phyloP scores from a whole-genome alignment of 495 filamentous ascomycete genomes.

The Lasiosphaeria miniovina region DNA sequence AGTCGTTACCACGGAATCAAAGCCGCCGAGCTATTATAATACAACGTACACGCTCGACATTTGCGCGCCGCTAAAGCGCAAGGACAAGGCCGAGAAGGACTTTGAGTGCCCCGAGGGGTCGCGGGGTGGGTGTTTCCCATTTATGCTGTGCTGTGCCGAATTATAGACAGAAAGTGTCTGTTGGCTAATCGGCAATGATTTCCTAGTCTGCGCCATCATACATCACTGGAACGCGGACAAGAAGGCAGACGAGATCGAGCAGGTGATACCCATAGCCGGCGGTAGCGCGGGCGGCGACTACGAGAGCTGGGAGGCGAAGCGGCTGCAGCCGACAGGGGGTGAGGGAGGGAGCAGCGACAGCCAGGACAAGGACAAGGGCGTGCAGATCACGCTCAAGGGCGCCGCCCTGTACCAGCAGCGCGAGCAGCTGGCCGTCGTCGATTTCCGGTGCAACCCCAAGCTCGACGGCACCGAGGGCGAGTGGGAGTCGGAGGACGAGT shows the following conservation, averaged over 20 bases:
- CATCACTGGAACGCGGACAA: constrained; percentile 45
- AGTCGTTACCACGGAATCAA: constrained; percentile 56
- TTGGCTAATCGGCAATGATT: no score
- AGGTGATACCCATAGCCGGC: constrained; percentile 72
- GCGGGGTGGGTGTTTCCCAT: constrained; percentile 46
- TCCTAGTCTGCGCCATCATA: constrained; percentile 75
- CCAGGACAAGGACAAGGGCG: constrained; percentile 57
- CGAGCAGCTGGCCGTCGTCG: constrained; percentile 68
- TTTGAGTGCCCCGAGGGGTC: constrained; percentile 62
- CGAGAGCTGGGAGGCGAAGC: constrained; percentile 60
- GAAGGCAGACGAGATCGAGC: constrained; percentile 35
- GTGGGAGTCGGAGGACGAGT: constrained; percentile 46
- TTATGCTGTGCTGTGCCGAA: no score
- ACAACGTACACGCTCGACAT: constrained; percentile 89
- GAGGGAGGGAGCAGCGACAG: no score
- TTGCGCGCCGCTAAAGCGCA: constrained; percentile 62
- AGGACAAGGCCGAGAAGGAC: constrained; percentile 41
- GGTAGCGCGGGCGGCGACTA: constrained; percentile 52
- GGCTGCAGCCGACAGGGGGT: constrained; percentile 53
- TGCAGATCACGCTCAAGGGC: constrained; percentile 70
- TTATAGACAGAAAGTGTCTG: not conserved
- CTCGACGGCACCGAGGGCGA: constrained; percentile 68
- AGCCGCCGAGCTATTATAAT: constrained; percentile 51
- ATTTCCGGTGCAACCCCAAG: constrained; percentile 75
- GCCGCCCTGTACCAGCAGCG: constrained; percentile 51